These are phyloP conservation scores for Colletotrichum godetiae DNA, from an alignment of 2,329 filamentous ascomycete genomes.

Conservation along the genomic window DNA sequence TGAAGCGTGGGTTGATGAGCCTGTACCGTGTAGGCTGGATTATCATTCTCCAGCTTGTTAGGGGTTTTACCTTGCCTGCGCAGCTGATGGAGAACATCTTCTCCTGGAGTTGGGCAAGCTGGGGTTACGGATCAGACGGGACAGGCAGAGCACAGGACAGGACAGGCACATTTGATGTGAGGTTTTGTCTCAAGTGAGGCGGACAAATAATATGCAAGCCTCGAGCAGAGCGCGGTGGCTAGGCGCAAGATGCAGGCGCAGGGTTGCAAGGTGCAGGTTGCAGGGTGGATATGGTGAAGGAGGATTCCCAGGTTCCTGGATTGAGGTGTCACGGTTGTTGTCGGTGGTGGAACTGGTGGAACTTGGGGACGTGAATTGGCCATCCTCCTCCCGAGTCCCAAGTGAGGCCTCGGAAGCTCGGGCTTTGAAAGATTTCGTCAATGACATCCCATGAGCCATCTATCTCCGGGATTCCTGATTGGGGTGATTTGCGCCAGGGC, in stretches of 20 bases:
- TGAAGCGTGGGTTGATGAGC: too few relatives aligned
- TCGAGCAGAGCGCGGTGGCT: neutral
- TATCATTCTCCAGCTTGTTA: neutral
- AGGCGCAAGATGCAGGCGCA: neutral
- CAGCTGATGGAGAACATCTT: neutral
- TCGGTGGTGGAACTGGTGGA: neutral
- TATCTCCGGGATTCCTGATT: slow-evolving; percentile 1
- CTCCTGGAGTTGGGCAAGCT: too few relatives aligned
- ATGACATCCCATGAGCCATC: neutral
- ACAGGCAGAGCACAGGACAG: too few relatives aligned
- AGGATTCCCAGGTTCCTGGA: neutral
- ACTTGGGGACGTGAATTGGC: too few relatives aligned
- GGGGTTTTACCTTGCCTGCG: neutral
- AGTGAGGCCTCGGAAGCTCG: too few relatives aligned
- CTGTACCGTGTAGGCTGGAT: neutral
- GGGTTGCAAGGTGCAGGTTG: neutral
- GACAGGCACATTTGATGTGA: neutral
- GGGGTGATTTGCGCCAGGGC: slow-evolving; percentile 12
- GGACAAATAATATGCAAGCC: neutral
- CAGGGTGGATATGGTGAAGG: neutral
- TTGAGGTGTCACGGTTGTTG: neutral
- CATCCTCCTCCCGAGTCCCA: too few relatives aligned
- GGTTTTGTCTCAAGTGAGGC: neutral
- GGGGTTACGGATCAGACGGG: too few relatives aligned
- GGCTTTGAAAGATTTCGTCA: neutral